Evolutionary conservation across 208 protist genomes (phyloP), one percentile per base, ranked within the genome.

Genomic region (Trypanosoma boissoni): DNA sequence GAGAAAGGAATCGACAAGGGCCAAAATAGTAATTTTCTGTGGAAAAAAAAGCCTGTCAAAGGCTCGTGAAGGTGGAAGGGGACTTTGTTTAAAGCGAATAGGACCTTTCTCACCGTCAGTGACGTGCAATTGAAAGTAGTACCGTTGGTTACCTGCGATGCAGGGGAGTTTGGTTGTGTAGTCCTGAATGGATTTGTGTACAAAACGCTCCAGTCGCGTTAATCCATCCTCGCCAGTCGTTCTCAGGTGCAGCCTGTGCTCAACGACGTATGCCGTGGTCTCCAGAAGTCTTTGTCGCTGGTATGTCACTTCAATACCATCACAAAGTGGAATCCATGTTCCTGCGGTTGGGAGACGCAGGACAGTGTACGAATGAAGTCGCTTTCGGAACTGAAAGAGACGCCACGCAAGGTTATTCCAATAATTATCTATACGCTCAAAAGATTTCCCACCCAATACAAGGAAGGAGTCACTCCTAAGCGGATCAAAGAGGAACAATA

Each of bases 31-130:
- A 27, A 78, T 64, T 46, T 83, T 77, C 52, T 88, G 70, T 16
- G 81, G 74, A 64, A 96, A 95, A 61, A 95, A 96, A 6, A 96
- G 62, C 9, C 86, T 86, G 55, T 90, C 76, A 62, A 96, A 87
- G 0, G 72, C 68, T 79, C 70, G 92, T 81, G 28, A 83, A 59
- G 64, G 70, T 2, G 60, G 32, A 41, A 83, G 62, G 24, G 9
- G 26, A 63, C 46, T 72, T 48, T 51, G 65, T 26, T 82, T 76
- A 64, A 91, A 94, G 32, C 64, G 29, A 27, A 88, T 52, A 12
- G 5, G 24, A 0, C 32, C 18, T 18, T 28, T 34, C 8, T 23
- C 32, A 24, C 3, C 21, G 8, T 31, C 60, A 41, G 31, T 24
- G 29, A 23, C 26, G 41, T 72, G 64, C 39, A 84, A 53, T 43